Base-by-base conservation (phyloP, 257 asterid genomes). In the Solanum piurae region DNA sequence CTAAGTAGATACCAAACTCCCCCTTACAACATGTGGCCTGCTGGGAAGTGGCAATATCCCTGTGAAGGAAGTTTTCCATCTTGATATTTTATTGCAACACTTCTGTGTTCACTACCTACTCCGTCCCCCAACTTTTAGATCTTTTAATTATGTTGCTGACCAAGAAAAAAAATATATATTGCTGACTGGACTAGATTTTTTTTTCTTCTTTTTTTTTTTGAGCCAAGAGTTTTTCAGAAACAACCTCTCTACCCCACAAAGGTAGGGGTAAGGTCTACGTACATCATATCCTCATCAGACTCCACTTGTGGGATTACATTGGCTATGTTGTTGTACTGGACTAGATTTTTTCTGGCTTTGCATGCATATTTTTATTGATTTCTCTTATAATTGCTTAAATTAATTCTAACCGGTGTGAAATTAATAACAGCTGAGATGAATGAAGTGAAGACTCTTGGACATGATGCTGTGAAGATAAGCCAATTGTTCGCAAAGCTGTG, bases 401-500 rank as follows among this genome's bases (percentile, higher is more conserved):
- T 20, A 71, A 40, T 86, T 75, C 91, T 90, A 75, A 91, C 75
- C 21, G 79, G 68, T 84, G 71, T 40, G 44, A 83, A 64, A 69
- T 82, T 71, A 68, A n/a, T 21, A 87, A 88, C 95, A 91, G 95
- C 90, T 10, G 94, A 92, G 83, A 86, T 90, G 16, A 91, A 89
- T 85, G 84, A 88, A 69, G 86, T 89, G 84, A 89, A 90, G 89
- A 90, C 88, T 89, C 97, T 93, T 68, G 97, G 98, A 85, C 96
- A 88, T 64, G 90, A 90, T 92, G 98, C 94, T 92, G 89, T 95
- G 85, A 93, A 92, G 90, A 91, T 95, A 86, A 91, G 98, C 87
- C 93, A 93, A 88, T 62, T 95, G 84, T 97, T 94, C 87, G 93
- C 93, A 46, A 95, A 91, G 89, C 86, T 95, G 85, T 90, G 95